Conservation (phyloP, 169 alveolate species). For the Plasmodium gonderi region DNA sequence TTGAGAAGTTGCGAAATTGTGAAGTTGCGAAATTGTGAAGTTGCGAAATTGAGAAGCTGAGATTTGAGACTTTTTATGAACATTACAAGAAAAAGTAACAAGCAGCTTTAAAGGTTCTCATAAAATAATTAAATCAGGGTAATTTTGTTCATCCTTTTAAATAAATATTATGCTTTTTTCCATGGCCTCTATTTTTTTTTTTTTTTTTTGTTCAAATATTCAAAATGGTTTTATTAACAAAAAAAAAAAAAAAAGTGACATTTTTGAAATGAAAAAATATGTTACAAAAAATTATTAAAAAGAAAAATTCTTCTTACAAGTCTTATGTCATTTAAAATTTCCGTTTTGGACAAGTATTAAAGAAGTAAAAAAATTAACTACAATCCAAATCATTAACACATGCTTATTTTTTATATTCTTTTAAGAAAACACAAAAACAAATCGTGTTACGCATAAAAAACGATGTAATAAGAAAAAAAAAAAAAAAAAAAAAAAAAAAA, state of each 20-base stretch:
- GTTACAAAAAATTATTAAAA: background rate
- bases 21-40: too few species aligned
- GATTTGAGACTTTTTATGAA: background rate
- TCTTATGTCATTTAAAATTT: background rate
- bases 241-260: background rate
- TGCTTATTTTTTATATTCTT: background rate
- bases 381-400: background rate
- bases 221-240: background rate
- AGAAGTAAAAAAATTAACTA: conserved; percentile 1
- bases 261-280: background rate
- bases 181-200: background rate
- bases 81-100: background rate
- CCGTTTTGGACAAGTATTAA: conserved; percentile 20
- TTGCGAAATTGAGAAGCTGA: too few species aligned
- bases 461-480: background rate
- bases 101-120: background rate
- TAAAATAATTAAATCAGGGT: background rate
- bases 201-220: background rate
- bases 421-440: background rate
- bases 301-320: background rate
- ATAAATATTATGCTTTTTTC: background rate
- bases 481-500: conserved; percentile 1
- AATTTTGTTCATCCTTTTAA: background rate
- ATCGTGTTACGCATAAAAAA: background rate
- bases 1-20: too few species aligned